Conservation (phyloP, 805 yeast species). For the Maudiozyma bulderi region DNA sequence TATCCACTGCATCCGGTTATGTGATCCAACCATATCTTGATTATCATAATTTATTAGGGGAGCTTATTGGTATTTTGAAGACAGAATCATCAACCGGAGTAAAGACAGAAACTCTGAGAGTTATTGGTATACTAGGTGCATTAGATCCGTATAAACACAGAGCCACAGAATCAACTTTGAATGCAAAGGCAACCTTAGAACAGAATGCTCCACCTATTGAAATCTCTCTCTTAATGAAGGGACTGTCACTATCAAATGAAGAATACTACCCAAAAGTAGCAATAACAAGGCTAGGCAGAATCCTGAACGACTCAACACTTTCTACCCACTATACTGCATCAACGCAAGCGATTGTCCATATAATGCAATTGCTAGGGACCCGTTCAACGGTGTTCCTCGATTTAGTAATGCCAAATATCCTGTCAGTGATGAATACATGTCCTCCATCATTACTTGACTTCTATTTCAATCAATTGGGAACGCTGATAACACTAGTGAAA, state of each 20-base stretch:
- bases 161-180: conserved; percentile 70
- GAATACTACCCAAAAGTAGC: conserved; percentile 96
- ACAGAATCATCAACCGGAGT: conserved; percentile 67
- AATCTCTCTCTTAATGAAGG: conserved; percentile 81
- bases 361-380: conserved; percentile 79
- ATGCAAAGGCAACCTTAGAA: conserved; percentile 41
- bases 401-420: conserved; percentile 79
- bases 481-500: conserved; percentile 69
- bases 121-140: conserved; percentile 92
- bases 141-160: conserved; percentile 93
- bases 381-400: conserved; percentile 85
- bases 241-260: conserved; percentile 85
- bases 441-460: conserved; percentile 74
- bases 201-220: conserved; percentile 88
- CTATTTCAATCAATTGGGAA: conserved; percentile 80
- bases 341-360: conserved; percentile 87
- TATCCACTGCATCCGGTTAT: conserved; percentile 85
- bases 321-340: conserved; percentile 83
- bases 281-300: conserved; percentile 71
- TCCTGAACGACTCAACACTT: conserved; percentile 75
- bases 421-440: conserved; percentile 74
- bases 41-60: conserved; percentile 80
- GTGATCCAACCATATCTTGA: conserved; percentile 89
- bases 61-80: conserved; percentile 70
- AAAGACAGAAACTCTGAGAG: conserved; percentile 78